Evolutionary conservation across 2,329 filamentous ascomycete genomes (phyloP).

Genomic region (Fusarium tanahbumbuense): DNA sequence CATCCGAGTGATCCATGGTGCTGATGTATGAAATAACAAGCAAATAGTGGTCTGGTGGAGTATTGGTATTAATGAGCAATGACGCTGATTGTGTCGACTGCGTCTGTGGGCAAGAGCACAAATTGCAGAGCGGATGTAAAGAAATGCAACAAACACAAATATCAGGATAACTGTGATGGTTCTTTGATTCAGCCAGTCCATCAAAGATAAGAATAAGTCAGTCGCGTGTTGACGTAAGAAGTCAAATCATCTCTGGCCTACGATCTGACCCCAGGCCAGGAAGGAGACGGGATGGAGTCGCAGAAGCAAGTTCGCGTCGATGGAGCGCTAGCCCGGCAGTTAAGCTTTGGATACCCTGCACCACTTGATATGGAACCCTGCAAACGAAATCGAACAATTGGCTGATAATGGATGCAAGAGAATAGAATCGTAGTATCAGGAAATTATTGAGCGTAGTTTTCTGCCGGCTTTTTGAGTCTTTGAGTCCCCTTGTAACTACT

Average conservation of each 20-base stretch:
- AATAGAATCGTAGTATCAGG: neutral
- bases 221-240: constrained; percentile 35
- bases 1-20: constrained; percentile 56
- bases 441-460: too few relatives aligned
- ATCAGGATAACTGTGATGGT: neutral
- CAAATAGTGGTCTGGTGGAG: neutral
- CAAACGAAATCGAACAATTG: neutral
- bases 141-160: neutral
- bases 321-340: constrained; percentile 30
- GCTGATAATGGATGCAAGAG: neutral
- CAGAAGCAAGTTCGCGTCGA: constrained; percentile 43
- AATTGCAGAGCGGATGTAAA: neutral
- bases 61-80: constrained; percentile 1
- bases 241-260: neutral
- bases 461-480: neutral
- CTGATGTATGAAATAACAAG: neutral
- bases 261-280: constrained; percentile 18
- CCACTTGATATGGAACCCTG: neutral
- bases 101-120: neutral
- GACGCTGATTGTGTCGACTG: neutral
- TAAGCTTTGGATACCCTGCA: constrained; percentile 18
- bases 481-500: neutral
- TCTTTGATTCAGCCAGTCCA: neutral
- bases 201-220: neutral
- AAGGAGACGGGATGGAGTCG: constrained; percentile 14